Conservation (phyloP, 164 flowering plant species). For the Protea cynaroides region DNA sequence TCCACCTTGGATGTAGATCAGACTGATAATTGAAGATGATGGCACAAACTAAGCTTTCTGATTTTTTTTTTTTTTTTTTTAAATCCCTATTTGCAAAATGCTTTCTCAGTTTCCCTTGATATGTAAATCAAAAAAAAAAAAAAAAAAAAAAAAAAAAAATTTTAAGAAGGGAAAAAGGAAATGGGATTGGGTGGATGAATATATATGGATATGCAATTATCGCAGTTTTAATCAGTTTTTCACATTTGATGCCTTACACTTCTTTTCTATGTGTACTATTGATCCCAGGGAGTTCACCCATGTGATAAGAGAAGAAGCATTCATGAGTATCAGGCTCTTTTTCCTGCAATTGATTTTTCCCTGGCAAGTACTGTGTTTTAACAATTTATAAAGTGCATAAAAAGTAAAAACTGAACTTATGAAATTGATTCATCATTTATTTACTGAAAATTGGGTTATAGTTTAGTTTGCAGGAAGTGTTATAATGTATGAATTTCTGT, state of each 20-base stretch:
- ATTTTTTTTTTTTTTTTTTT: too few relatives aligned
- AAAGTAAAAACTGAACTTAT: neutral
- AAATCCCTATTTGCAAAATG: too few relatives aligned
- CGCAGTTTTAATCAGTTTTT: too few relatives aligned
- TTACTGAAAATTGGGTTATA: neutral
- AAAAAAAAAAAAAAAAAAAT: too few relatives aligned
- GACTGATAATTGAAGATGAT: too few relatives aligned
- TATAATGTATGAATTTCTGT: slow-evolving; percentile 12
- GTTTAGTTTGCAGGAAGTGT: neutral
- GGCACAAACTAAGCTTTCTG: too few relatives aligned
- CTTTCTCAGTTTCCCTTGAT: too few relatives aligned
- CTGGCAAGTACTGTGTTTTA: slow-evolving; percentile 41
- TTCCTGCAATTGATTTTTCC: slow-evolving; percentile 94
- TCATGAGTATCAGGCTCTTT: slow-evolving; percentile 56
- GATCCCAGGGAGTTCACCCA: slow-evolving; percentile 81
- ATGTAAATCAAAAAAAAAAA: too few relatives aligned
- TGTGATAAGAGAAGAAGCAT: slow-evolving; percentile 86
- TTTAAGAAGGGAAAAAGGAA: too few relatives aligned
- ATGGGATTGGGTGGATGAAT: too few relatives aligned
- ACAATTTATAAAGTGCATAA: neutral
- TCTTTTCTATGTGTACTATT: neutral
- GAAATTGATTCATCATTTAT: neutral
- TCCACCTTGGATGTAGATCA: too few relatives aligned
- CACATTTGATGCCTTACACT: neutral
- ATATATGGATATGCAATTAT: too few relatives aligned